Base-by-base conservation (phyloP, 495 filamentous ascomycete species). In the Penicillium psychrofluorescens region DNA sequence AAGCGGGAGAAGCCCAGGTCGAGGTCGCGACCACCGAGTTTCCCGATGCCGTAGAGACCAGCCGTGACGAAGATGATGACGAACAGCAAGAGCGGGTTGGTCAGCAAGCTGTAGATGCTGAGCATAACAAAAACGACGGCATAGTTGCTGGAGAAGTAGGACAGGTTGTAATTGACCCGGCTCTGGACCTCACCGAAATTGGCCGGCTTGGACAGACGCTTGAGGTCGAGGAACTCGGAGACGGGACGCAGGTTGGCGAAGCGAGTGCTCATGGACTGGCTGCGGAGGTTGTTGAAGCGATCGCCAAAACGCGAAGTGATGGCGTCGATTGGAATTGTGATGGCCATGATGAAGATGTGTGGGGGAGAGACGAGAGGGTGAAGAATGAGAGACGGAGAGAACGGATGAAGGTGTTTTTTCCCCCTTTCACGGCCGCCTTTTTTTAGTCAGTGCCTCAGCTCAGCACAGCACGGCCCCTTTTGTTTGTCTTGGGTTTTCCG, bases 141-240 rank as follows among this genome's bases (percentile, higher is more conserved):
- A 79, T 98, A 98, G 71, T 98, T 98, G 85, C 88, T 96, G 43
- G 89, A 91, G 75, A 95, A 98, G 73, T 96, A 85, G 60, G 83
- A 79, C 42, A 98, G 72, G 63, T 98, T 98, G 83, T 95, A 98
- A 71, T 95, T 95, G 63, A 95, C 83, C 43, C 92, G 81, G 67
- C 85, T 91, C 66, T 98, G 92, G 43, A 86, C 79, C 59, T 97
- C 92, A 53, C 67, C 79, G 53, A 97, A 95, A 67, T 90, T 91
- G 51, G 74, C 77, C 5, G 92, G 94, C 71, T 96, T 97, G 37
- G 88, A 95, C 9, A 98, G 51, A 29, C 91, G 85, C 77, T 95
- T 98, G 64, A 96, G 54, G 64, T 98, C 90, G 59, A 97, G 74
- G 67, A 98, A 98, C 64, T 98, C 92, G 49, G 84, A 83, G 54